Base-by-base conservation (phyloP, 768 basidiomycete species). In the Suillus plorans region DNA sequence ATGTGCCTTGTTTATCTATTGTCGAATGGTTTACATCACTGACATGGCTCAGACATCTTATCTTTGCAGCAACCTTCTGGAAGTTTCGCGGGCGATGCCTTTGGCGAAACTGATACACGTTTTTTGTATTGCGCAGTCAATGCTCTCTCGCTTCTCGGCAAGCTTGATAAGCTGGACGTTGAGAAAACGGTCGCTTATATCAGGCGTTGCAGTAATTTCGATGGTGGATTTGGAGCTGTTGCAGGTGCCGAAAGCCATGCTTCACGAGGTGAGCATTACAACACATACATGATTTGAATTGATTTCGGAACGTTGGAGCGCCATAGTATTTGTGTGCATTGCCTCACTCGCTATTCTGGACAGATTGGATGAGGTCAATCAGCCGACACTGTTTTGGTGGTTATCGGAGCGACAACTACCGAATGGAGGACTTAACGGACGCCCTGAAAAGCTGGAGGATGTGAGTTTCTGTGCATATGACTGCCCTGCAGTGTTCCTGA, bases 371-470 rank as follows among this genome's bases (percentile, higher is more conserved):
- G 82, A 83, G 37, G 84, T 97, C 4, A 94, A 98, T 71, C 73
- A 80, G 2, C 85, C 92, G n/a, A 91, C 87, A 34, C 79, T 98
- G 1, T 90, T 82, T 3, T 96, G 94, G 90, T 99, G 97, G 97
- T 78, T 99, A 3, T 85, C 92, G 8, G 97, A 99, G 73, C 83
- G 97, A 8, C 97, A 99, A 74, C 81, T 97, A 14, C 91, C 95
- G 0, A 94, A 86, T 70, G 97, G 97, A 9, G 97, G 97, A 0
- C 79, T 99, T 64, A 99, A 99, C 69, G 97, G 97, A 0, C 83
- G 97, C n/a, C 97, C 97, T 13, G 94, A 99, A 74, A 99, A 99
- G 78, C 80, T 99, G 41, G 94, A 95, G 78, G 97, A 99, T 73
- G 97, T 97, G 69, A 69, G 89, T 82, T 8, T 9, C 41, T 28